Conservation (phyloP, 2,329 filamentous ascomycete genomes). For the Ophiosphaerella korrae region DNA sequence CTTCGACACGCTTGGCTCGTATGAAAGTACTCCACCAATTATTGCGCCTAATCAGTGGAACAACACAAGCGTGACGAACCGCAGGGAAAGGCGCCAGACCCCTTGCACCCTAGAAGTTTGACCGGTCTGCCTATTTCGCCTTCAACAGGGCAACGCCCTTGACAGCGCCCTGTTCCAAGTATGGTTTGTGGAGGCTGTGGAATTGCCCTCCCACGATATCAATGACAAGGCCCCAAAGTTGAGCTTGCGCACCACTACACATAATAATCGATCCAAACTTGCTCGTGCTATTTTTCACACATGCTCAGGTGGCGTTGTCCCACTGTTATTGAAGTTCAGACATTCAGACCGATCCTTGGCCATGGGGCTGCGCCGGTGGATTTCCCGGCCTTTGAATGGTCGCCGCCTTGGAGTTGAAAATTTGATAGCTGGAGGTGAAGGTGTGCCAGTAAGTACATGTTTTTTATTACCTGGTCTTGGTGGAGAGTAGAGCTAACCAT, state of each 20-base stretch:
- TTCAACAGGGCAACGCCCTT: slow-evolving; percentile 9
- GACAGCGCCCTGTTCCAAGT: slow-evolving; percentile 1
- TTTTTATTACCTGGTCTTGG: not conserved
- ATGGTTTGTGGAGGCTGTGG: slow-evolving; percentile 25
- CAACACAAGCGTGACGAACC: slow-evolving; percentile 2
- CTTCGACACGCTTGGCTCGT: slow-evolving; percentile 2
- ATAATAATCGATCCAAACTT: too few species aligned
- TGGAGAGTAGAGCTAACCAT: slow-evolving; percentile 3
- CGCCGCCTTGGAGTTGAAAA: slow-evolving; percentile 37
- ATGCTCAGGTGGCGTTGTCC: too few species aligned
- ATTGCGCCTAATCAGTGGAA: not conserved
- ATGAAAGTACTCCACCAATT: slow-evolving; percentile 11
- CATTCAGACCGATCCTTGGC: not conserved
- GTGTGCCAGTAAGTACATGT: slow-evolving; percentile 32
- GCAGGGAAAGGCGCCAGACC: not conserved
- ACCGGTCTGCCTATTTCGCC: slow-evolving; percentile 16
- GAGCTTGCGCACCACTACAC: slow-evolving; percentile 1
- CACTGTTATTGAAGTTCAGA: too few species aligned
- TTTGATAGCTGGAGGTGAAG: slow-evolving; percentile 38
- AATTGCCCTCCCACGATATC: slow-evolving; percentile 14
- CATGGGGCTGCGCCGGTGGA: slow-evolving; percentile 40
- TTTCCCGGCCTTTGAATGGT: slow-evolving; percentile 36
- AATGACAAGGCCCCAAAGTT: slow-evolving; percentile 9
- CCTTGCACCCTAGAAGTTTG: slow-evolving; percentile 8
- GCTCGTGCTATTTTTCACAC: too few species aligned